phyloP scores from a whole-genome alignment of 2,329 filamentous ascomycete genomes.

The Calonectria honghensis region DNA sequence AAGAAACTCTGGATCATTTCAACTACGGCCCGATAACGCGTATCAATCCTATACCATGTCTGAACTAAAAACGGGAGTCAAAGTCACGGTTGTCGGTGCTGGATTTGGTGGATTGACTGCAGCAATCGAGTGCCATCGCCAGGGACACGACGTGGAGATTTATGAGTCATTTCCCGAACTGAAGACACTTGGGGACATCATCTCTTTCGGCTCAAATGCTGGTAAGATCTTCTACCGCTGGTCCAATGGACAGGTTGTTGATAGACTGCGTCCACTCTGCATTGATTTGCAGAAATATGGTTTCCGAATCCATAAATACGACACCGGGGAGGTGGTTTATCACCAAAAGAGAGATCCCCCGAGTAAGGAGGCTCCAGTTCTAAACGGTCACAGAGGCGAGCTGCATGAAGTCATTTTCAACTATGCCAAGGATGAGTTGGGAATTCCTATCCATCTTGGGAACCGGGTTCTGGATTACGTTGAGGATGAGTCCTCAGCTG shows the following conservation, averaged over 20 bases:
- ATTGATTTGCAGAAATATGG: conserved; percentile 65
- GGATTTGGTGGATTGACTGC: conserved; percentile 78
- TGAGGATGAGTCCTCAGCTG: conserved; percentile 61
- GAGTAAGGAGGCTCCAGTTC: conserved; percentile 52
- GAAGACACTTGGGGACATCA: conserved; percentile 77
- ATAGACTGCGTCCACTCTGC: conserved; percentile 47
- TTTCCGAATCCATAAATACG: conserved; percentile 78
- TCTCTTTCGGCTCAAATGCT: conserved; percentile 75
- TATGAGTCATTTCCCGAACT: conserved; percentile 76
- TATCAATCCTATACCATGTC: conserved; percentile 33
- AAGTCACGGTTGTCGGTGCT: conserved; percentile 47
- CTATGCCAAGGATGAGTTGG: conserved; percentile 71
- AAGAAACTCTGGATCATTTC: background rate
- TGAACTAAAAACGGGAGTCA: conserved; percentile 39
- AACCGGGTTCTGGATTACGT: conserved; percentile 72
- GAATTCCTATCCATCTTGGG: conserved; percentile 73
- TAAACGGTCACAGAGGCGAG: conserved; percentile 78
- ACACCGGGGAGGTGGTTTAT: conserved; percentile 75
- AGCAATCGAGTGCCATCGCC: conserved; percentile 77
- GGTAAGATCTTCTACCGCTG: conserved; percentile 76
- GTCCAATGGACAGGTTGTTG: conserved; percentile 66
- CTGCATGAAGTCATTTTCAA: conserved; percentile 76
- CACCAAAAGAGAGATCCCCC: conserved; percentile 67
- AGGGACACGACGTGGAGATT: conserved; percentile 75
- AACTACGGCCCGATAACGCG: background rate